Base-by-base conservation (phyloP, 495 filamentous ascomycete genomes). In the Achaetomiella virescens region DNA sequence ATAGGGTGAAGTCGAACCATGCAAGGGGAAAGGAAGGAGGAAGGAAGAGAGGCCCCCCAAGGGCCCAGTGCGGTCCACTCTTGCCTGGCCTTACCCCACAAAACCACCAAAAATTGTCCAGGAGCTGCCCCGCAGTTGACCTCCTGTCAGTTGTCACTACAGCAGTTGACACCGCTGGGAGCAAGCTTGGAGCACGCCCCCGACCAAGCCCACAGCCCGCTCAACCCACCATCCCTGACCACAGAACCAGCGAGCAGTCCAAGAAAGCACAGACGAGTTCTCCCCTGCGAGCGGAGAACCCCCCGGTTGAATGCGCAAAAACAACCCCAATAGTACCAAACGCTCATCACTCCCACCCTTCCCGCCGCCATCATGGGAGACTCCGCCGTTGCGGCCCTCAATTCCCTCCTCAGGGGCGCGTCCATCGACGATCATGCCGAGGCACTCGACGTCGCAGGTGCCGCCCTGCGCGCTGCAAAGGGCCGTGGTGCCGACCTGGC, bases 401-500 rank as follows among this genome's bases (percentile, higher is more conserved):
- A 75, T 38, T 70, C 76, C 27, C 74, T 82, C 33, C 72, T 82
- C 47, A 69, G 75, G 20, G 59, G 64, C 35, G 62, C 75, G 14
- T 70, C 64, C 52, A 73, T 79, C 55, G 64, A 79, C 48, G 76
- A 79, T 64, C 73, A 79, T 62, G 62, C 70, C 35, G 70, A 78
- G 58, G 69, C 69, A 35, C 66, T 78, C 56, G 67, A 73, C 49
- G 70, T 80, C 41, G 75, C 72, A 53, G 72, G 71, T 46, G 62
- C 79, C 43, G 70, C 76, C 21, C 84, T 95, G 64, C 85, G 86
- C 60, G 86, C 88, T 44, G 84, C 85, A 65, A 88, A 93, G 70
- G 78, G 78, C 35, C 51, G 54, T 41, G 84, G 91, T 58, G 45
- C 78, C 25, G 77, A 85, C 22, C 57, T 68, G 46, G 41, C 44